Evolutionary conservation across 805 yeast species (phyloP).

Genomic region (Metschnikowia dekortorum): DNA sequence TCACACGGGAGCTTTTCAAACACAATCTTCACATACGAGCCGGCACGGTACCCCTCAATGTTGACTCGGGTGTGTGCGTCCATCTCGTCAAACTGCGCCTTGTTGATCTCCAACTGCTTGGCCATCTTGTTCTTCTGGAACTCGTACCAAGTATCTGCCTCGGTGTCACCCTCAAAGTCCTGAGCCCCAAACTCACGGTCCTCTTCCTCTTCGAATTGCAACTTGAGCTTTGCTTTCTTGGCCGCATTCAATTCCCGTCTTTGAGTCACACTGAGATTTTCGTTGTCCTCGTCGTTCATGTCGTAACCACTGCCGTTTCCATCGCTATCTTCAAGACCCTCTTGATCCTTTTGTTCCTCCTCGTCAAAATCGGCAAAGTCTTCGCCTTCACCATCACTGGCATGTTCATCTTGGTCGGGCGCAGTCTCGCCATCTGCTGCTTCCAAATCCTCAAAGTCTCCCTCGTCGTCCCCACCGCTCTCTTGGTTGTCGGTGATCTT

Average conservation of each 20-base stretch:
- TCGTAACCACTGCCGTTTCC: constrained; percentile 22
- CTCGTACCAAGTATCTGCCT: constrained; percentile 96
- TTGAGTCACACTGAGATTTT: constrained; percentile 57
- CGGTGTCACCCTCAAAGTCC: constrained; percentile 66
- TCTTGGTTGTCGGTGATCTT: constrained; percentile 29
- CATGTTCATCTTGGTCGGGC: constrained; percentile 23
- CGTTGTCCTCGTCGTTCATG: constrained; percentile 30
- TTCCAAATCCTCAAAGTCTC: constrained; percentile 40
- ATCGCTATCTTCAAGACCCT: constrained; percentile 26
- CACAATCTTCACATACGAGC: constrained; percentile 87
- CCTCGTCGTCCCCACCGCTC: constrained; percentile 22
- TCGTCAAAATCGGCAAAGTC: constrained; percentile 55
- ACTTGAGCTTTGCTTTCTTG: constrained; percentile 80
- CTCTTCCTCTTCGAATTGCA: constrained; percentile 86
- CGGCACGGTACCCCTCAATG: constrained; percentile 90
- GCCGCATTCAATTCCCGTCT: constrained; percentile 78
- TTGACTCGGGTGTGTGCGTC: constrained; percentile 70
- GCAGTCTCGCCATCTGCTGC: constrained; percentile 16
- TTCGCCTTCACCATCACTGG: constrained; percentile 20
- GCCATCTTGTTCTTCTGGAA: constrained; percentile 95
- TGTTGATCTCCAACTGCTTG: constrained; percentile 90
- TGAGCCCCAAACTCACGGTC: constrained; percentile 61
- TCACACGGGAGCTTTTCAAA: constrained; percentile 85
- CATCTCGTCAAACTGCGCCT: constrained; percentile 69
- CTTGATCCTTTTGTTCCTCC: constrained; percentile 44